phyloP scores from a whole-genome alignment of 2,329 filamentous ascomycete genomes.

The Colletotrichum simmondsii region DNA sequence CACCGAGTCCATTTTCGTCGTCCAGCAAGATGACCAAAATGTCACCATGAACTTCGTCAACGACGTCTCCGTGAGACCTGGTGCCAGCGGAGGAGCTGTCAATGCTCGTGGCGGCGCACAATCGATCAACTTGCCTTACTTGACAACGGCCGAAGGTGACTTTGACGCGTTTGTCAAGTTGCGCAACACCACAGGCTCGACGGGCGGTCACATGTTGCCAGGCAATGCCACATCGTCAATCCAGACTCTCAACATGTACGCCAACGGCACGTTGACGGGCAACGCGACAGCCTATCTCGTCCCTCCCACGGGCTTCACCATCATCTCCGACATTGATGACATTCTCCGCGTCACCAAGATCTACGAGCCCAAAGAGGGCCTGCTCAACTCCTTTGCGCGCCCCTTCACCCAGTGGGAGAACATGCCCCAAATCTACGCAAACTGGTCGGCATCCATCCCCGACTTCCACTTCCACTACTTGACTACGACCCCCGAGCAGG shows the following conservation, averaged over 20 bases:
- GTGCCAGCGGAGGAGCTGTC: conserved; percentile 64
- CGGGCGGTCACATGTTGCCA: conserved; percentile 60
- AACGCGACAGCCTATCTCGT: conserved; percentile 84
- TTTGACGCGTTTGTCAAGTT: conserved; percentile 78
- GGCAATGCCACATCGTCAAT: conserved; percentile 74
- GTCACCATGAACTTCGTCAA: conserved; percentile 70
- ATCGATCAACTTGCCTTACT: conserved; percentile 70
- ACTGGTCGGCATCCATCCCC: conserved; percentile 75
- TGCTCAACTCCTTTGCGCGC: conserved; percentile 81
- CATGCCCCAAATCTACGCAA: conserved; percentile 83
- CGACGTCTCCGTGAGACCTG: conserved; percentile 58
- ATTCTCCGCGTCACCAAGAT: conserved; percentile 86
- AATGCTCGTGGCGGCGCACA: conserved; percentile 69
- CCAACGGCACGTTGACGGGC: conserved; percentile 71
- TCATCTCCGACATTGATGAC: conserved; percentile 84
- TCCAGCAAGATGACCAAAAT: conserved; percentile 74
- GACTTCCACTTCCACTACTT: conserved; percentile 85
- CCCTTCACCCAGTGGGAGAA: conserved; percentile 79
- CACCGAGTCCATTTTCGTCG: conserved; percentile 78
- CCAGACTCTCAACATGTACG: conserved; percentile 76
- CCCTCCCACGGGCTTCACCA: conserved; percentile 74
- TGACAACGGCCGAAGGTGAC: conserved; percentile 75
- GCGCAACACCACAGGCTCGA: conserved; percentile 63
- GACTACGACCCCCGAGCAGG: conserved; percentile 83
- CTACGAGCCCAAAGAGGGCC: conserved; percentile 78